Percentiles rank a stretch among this genome's conserved stretches.
Conservation (phyloP, 176 grass and related monocot genomes). For the Triticum monococcum region DNA sequence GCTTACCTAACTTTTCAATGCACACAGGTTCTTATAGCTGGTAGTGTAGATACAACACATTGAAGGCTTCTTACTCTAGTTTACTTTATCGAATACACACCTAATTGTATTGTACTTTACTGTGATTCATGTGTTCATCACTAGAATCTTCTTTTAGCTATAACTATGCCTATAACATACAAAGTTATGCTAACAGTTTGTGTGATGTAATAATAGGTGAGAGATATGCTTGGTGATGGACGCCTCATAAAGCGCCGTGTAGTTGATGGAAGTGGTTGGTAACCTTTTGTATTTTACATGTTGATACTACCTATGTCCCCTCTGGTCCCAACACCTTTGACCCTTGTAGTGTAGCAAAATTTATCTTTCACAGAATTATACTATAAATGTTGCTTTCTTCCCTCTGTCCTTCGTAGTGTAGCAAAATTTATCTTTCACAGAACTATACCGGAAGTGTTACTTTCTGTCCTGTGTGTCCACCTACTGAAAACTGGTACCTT, state of each 20-base stretch:
- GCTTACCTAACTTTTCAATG: not conserved
- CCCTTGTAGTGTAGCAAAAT: no score
- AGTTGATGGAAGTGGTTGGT: conserved; percentile 82
- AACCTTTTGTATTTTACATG: conserved; percentile 24
- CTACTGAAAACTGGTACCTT: not conserved
- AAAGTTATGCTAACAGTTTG: conserved; percentile 15
- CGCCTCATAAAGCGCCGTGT: conserved; percentile 95
- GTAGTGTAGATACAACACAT: not conserved
- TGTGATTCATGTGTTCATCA: not conserved
- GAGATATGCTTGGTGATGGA: conserved; percentile 98
- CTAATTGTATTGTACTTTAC: not conserved
- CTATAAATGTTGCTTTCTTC: no score
- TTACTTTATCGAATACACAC: no score
- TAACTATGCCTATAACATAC: not conserved
- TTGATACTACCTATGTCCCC: conserved; percentile 9
- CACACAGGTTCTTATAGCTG: not conserved
- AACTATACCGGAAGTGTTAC: not conserved
- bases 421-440: conserved; percentile 7
- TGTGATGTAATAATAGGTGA: conserved; percentile 63
- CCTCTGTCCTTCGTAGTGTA: not conserved
- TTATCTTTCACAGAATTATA: no score
- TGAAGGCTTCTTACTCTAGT: not conserved
- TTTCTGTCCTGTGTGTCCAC: not conserved
- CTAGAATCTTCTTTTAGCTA: not conserved
- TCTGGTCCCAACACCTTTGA: not conserved